Base-by-base conservation (phyloP, 192 early-diverging fungal genomes). In the Coemansia aciculifera region DNA sequence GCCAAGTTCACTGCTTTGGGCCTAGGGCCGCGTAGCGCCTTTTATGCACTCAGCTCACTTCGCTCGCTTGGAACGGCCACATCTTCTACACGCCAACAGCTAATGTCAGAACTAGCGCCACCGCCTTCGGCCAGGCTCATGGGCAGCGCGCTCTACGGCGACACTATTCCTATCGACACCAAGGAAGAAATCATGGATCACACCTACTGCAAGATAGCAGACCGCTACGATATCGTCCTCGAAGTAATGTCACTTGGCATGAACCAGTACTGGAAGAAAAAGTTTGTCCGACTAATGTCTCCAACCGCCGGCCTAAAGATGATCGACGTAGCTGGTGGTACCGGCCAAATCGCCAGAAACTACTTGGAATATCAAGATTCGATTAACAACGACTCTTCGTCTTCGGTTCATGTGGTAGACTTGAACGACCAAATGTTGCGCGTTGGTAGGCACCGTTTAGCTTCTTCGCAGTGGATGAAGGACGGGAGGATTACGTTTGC, bases 311-410 rank as follows among this genome's bases (percentile, higher is more conserved):
- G 87, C 9, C 94, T 91, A 17, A 87, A 86, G 51, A 80, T 97
- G 13, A 75, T 98, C 62, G 96, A 98, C 77, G 94, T 98, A 38
- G 96, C 96, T 11, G 96, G 96, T 32, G 96, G 96, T 59, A 97
- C 96, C 32, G 94, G 93, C 67, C 95, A 98, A 61, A 95, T 98
- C 77, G 95, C 94, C 8, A 78, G 93, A 76, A 88, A 93, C 31
- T 98, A 96, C 74, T 78, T 98, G 59, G 89, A 94, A 60, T 91
- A 91, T 69, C 86, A 90, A 62, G 85, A 87, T 59, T 74, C 83
- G 34, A 85, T 86, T 42, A 87, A 95, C 77, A 82, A 84, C n/a
- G 88, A 88, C 27, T 59, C 63, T 12, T 69, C 85, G 24, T 63
- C 69, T 3, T 72, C 83, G 6, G 96, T 95, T 12, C 90, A 89